Evolutionary conservation across 768 basidiomycete species (phyloP).

Genomic region (Terana coerulea): DNA sequence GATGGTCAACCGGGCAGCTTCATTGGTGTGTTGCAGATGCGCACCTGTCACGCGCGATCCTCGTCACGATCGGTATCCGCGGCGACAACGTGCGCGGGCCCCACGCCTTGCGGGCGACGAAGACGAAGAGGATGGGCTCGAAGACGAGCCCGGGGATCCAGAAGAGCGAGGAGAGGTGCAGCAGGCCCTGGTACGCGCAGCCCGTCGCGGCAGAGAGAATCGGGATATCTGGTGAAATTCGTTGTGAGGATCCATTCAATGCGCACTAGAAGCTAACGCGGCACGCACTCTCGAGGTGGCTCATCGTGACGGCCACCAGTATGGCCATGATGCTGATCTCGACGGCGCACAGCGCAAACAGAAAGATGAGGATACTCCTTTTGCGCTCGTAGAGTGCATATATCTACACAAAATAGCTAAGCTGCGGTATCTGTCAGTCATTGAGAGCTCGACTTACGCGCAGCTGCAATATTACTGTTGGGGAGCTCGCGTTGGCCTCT

Average conservation of each 20-base stretch:
- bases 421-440: not conserved
- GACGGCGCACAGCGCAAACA: slow-evolving; percentile 3
- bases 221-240: slow-evolving; percentile 13
- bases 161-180: slow-evolving; percentile 20
- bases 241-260: not conserved
- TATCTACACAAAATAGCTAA: slow-evolving; percentile 2
- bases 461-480: slow-evolving; percentile 14
- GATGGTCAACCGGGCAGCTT: not conserved
- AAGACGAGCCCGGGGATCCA: slow-evolving; percentile 24
- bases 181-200: slow-evolving; percentile 20
- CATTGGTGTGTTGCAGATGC: not conserved
- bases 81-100: not conserved
- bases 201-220: slow-evolving; percentile 20
- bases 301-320: slow-evolving; percentile 12
- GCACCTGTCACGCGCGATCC: slow-evolving; percentile 13
- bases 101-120: slow-evolving; percentile 22
- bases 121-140: slow-evolving; percentile 21
- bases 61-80: slow-evolving; percentile 5
- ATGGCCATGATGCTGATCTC: slow-evolving; percentile 11
- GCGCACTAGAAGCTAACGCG: not conserved
- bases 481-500: not conserved
- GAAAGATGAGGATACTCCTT: slow-evolving; percentile 6
- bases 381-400: slow-evolving; percentile 15
- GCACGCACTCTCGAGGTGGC: slow-evolving; percentile 9
- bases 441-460: slow-evolving; percentile 2